Evolutionary conservation across 306 rosid species (phyloP).

Genomic region (Pterocarpus macrocarpus): DNA sequence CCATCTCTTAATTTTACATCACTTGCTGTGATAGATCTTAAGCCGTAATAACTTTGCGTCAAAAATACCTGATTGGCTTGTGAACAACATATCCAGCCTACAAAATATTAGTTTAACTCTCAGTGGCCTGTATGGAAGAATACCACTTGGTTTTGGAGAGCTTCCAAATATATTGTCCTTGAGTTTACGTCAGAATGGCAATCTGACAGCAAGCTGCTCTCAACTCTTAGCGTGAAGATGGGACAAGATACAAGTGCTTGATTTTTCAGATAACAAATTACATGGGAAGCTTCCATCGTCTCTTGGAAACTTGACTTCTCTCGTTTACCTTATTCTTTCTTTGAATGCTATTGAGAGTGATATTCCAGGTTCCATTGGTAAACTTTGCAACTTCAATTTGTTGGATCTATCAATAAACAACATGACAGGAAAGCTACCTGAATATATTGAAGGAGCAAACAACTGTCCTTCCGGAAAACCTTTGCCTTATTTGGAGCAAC

Average conservation of each 20-base stretch:
- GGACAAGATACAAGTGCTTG: slow-evolving; percentile 44
- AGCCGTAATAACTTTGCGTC: slow-evolving; percentile 39
- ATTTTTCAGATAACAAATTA: slow-evolving; percentile 32
- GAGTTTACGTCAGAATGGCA: slow-evolving; percentile 1
- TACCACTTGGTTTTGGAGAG: slow-evolving; percentile 56
- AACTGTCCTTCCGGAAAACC: slow-evolving; percentile 32
- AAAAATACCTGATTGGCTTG: slow-evolving; percentile 58
- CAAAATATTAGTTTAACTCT: slow-evolving; percentile 19
- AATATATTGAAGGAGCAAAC: slow-evolving; percentile 47
- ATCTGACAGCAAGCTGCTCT: slow-evolving; percentile 55
- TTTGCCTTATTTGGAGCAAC: slow-evolving; percentile 30
- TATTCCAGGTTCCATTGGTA: slow-evolving; percentile 55
- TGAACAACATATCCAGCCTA: slow-evolving; percentile 53
- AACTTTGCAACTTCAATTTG: slow-evolving; percentile 35
- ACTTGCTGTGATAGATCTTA: slow-evolving; percentile 51
- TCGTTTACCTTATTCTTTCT: slow-evolving; percentile 37
- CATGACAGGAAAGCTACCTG: slow-evolving; percentile 51
- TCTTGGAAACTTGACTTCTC: slow-evolving; percentile 59
- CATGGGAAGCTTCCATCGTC: slow-evolving; percentile 55
- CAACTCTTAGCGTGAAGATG: slow-evolving; percentile 52
- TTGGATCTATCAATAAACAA: slow-evolving; percentile 38
- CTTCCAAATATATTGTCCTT: slow-evolving; percentile 46
- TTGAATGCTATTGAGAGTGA: slow-evolving; percentile 37
- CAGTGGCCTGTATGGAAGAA: slow-evolving; percentile 50
- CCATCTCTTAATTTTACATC: slow-evolving; percentile 50